Base-by-base conservation (phyloP, 2,329 filamentous ascomycete genomes). In the Cladosporium austrohemisphaericum region DNA sequence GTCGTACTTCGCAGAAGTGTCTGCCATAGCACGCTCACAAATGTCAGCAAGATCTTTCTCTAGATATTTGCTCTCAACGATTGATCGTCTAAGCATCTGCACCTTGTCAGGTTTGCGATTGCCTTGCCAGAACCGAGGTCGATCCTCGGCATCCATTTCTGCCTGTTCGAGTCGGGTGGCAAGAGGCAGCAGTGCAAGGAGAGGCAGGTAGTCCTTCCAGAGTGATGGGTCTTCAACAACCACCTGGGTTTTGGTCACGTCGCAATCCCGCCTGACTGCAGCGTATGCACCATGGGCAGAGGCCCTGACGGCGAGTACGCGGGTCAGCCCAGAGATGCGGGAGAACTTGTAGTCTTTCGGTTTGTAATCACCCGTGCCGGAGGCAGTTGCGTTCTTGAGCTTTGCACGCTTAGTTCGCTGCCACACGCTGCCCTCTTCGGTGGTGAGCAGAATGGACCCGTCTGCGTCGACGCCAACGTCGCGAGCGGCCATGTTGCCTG, bases 261-360 rank as follows among this genome's bases (percentile, higher is more conserved):
- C 83, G 55, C 84, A 88, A 60, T 96, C 91, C 61, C 86, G 85
- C 38, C 93, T 83, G 37, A 95, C 79, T 3, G 89, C 90, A 26
- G 89, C 87, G 71, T 92, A 97, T 0, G 92, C 88, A 4, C 93
- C 93, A 68, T 88, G 95, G 0, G 85, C 81, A 26, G 93, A 97
- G 58, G 90, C 92, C 56, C 90, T 80, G 6, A 97, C 91, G 3
- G 84, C 84, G 25, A 86, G 78, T 11, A 94, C 88, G 28, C 90
- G 84, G 1, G 89, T 95, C 49, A 98, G 80, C 33, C 87, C 90
- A 1, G 93, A 86, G 7, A 98, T 83, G 50, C 93, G 84, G 60
- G 92, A 84, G 58, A 97, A 98, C 65, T 98, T 98, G 74, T 94
- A 95, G 63, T 95, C 90, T 58, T 94, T 95, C 10, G 81, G 79